These are phyloP conservation scores for Sarocladium oryzae DNA, from an alignment of 2,329 filamentous ascomycete species.

Conservation along the genomic window DNA sequence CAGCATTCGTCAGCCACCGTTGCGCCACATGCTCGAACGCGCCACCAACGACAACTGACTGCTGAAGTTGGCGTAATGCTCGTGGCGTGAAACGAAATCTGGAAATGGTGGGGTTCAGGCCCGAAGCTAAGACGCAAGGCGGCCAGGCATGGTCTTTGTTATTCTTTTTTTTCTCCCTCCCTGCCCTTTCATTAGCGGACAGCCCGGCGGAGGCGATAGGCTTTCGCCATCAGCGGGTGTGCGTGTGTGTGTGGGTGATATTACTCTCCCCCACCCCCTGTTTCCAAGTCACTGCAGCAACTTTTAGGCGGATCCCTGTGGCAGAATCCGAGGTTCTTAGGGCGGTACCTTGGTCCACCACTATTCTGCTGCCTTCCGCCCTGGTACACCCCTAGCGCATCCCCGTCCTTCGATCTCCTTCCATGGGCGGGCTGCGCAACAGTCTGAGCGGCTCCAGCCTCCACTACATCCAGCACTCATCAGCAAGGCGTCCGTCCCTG, in stretches of 20 bases:
- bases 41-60: background rate
- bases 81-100: background rate
- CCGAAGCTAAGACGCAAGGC: background rate
- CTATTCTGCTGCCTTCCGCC: too few species aligned
- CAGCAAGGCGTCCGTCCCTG: slow-evolving; percentile 1
- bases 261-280: too few species aligned
- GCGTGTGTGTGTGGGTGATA: too few species aligned
- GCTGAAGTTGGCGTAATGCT: background rate
- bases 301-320: background rate
- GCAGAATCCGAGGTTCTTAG: background rate
- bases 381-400: slow-evolving; percentile 14
- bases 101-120: background rate
- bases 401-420: slow-evolving; percentile 36
- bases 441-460: slow-evolving; percentile 22
- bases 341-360: background rate
- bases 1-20: too few species aligned
- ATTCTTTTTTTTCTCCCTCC: background rate
- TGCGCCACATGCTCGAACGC: too few species aligned
- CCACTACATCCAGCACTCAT: slow-evolving; percentile 3
- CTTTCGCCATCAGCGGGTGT: too few species aligned
- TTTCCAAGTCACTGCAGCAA: background rate
- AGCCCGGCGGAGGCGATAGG: too few species aligned
- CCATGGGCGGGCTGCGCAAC: slow-evolving; percentile 31
- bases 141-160: background rate
- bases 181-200: too few species aligned